Base-by-base conservation (phyloP, 2,329 filamentous ascomycete genomes). In the Ophiobolus disseminans region DNA sequence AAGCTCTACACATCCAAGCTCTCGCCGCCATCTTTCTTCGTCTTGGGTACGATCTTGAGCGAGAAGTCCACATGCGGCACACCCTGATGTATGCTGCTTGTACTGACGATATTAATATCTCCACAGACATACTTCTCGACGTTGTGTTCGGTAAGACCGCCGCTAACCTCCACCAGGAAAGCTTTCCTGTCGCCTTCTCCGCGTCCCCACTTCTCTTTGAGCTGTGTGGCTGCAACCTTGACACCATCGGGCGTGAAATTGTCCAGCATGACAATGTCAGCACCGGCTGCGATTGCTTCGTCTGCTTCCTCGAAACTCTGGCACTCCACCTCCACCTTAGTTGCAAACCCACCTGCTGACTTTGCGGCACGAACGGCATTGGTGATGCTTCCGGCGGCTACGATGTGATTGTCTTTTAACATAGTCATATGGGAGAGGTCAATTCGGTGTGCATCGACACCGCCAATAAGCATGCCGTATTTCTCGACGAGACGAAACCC, bases 371-470 rank as follows among this genome's bases (percentile, higher is more conserved):
- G 79, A 19, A 99, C 92, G 5, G 94, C 94, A 17, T 89, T 85
- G 1, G 88, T 86, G 73, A 99, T 97, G 69, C 88, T 90, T 20
- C 80, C 80, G 44, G 89, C 87, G 55, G 90, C 91, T 88, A 93
- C 97, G 48, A 99, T 88, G 75, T 99, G 94, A 75, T 99, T 99
- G 76, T 99, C 94, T 79, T 99, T 99, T 58, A 99, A 82, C 94
- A 99, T 99, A 47, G 92, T 92, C 94, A 99, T 97, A 57, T 87
- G 84, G 72, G 73, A 77, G 2, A 99, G 80, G 72, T 99, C 94
- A 76, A 96, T 90, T 23, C 94, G 82, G 74, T 99, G 94, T 2
- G 87, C 85, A 75, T 99, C 94, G 13, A 91, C 92, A 9, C 94
- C 94, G 47, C 93, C 94, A 13, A 96, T 88, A 17, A 97, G 79